Evolutionary conservation across 1,284 basidiomycete species (phyloP), one percentile per base, ranked within the genome.

Genomic region (Chalciporus sp.): DNA sequence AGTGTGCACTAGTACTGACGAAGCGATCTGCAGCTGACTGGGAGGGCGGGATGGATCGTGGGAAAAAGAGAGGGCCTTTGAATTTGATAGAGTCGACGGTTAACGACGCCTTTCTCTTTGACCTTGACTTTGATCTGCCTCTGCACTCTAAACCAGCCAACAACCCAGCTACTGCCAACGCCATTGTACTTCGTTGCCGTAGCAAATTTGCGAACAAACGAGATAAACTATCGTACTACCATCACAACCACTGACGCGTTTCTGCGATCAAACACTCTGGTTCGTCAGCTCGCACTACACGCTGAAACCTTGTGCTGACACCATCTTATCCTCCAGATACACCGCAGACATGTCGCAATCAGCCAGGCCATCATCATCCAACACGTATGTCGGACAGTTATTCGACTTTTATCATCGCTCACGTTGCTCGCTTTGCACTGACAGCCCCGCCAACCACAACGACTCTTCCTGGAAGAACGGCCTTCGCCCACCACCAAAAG

Each of bases 401-500:
- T 42, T 44, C 16, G 5, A 4, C 4, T 47, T 42, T 49, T 49
- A 52, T 47, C 14, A 1, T 47, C 45, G 16, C 49, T 66, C 46
- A 60, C 35, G 4, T 41, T n/a, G 19, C 43, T 49, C 41, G n/a
- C 46, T 29, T 49, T 35, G 26, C 10, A 35, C 56, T 43, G 16
- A 27, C 31, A 70, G 68, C 39, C 46, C 65, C 53, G 57, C 66
- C 54, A 70, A 55, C 53, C 67, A 59, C 58, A 69, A 55, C 43
- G 67, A 72, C 35, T 31, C 69, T 33, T 71, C 74, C 62, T 94
- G 92, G 92, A 94, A 88, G 75, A 68, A 80, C 47, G 79, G 85
- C 61, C 86, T 98, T 57, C 85, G 86, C 56, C 82, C 90, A 53
- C 95, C 94, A 71, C 86, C 87, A 77, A 95, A 94, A 84, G 95